Evolutionary conservation across 2,329 filamentous ascomycete species (phyloP), one percentile per base, ranked within the genome.

Genomic region (Pseudopyricularia javanii): DNA sequence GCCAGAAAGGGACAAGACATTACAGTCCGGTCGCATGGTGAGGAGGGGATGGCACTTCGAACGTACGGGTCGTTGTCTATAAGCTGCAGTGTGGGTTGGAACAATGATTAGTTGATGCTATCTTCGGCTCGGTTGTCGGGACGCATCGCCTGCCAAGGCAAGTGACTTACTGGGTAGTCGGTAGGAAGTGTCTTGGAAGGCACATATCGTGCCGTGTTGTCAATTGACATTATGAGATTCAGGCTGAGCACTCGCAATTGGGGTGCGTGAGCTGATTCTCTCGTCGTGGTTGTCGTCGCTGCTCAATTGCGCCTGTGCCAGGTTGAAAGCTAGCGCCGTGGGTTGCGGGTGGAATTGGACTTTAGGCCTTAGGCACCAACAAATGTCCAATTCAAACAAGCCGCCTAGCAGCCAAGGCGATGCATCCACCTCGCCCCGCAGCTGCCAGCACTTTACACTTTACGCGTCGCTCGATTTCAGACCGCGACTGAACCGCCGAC

Each of bases 31-130:
- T 34, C 30, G 12, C 48, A 2, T 5, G 49, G 11, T 2, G 43
- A 47, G 40, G n/a, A 47, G 9, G 22, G 14, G 24, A 15, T 5
- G 40, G 40, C 15, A 20, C 8, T 20, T 45, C 54, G 54, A 57
- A 70, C 85, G 67, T 91, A 96, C 91, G 93, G 93, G 72, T 98
- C 93, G 75, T 88, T 94, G 76, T 98, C 93, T 72, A 98, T 97
- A 74, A 97, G 86, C 93, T 98, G 73, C 60, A 54, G 22, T 7
- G 9, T 24, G 12, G 4, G 7, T 50, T 30, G 33, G 8, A 11
- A 15, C 34, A 8, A 22, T 12, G 22, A 7, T 26, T 30, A 34
- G 49, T 15, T n/a, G 32, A 22, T 17, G 20, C 15, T 12, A 26
- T 22, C 14, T 22, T 30, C n/a, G 49, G 22, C 33, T 26, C 20